Evolutionary conservation across 2,329 filamentous ascomycete species (phyloP).

Genomic region (Ceratocystis huliohia): DNA sequence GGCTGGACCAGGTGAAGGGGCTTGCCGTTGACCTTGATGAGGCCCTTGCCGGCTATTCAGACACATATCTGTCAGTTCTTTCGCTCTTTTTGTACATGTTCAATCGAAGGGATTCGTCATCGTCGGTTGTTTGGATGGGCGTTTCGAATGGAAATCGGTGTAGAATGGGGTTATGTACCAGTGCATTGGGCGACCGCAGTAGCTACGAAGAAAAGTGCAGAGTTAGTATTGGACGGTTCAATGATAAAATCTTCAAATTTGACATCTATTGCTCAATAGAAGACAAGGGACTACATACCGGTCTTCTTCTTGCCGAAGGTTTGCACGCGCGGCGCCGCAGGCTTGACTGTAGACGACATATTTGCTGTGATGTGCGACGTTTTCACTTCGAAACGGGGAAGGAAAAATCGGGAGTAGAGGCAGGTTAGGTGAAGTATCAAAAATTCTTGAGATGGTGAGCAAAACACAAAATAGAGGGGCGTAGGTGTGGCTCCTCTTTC

Average conservation of each 20-base stretch:
- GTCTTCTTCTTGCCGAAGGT: slow-evolving; percentile 99
- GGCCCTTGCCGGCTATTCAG: slow-evolving; percentile 43
- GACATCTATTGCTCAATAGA: background rate
- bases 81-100: background rate
- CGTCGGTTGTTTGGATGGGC: slow-evolving; percentile 9
- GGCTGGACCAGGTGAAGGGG: slow-evolving; percentile 89
- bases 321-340: slow-evolving; percentile 57
- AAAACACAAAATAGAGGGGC: slow-evolving; percentile 20
- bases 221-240: slow-evolving; percentile 2
- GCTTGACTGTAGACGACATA: slow-evolving; percentile 51
- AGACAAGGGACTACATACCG: slow-evolving; percentile 28
- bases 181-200: slow-evolving; percentile 87
- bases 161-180: slow-evolving; percentile 29
- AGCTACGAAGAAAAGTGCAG: slow-evolving; percentile 28
- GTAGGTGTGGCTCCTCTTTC: slow-evolving; percentile 21
- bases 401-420: slow-evolving; percentile 21
- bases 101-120: slow-evolving; percentile 1
- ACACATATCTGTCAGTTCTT: slow-evolving; percentile 19
- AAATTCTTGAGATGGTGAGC: slow-evolving; percentile 21
- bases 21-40: slow-evolving; percentile 98
- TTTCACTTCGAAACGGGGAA: slow-evolving; percentile 23
- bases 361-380: slow-evolving; percentile 33
- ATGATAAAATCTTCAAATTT: background rate
- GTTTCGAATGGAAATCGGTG: slow-evolving; percentile 10
- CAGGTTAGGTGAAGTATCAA: slow-evolving; percentile 21